Evolutionary conservation across 1,139 yeast genomes (phyloP).

Genomic region (Magnusiomyces paraingens): DNA sequence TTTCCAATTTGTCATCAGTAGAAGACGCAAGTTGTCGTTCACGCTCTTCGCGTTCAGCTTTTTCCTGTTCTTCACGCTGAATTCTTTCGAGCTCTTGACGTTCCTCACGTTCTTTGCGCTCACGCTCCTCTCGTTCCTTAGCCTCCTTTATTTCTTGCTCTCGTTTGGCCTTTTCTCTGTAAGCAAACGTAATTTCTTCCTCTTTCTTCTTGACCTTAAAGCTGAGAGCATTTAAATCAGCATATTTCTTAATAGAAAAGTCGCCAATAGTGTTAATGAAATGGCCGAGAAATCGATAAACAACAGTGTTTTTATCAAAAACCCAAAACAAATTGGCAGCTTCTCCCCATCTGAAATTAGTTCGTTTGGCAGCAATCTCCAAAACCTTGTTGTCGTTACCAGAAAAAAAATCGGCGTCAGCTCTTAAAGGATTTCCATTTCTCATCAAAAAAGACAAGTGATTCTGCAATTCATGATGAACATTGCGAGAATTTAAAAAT

Average conservation of each 20-base stretch:
- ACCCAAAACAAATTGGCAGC: neutral
- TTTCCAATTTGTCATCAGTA: constrained; percentile 15
- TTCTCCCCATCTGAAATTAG: constrained; percentile 2
- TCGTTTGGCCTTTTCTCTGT: neutral
- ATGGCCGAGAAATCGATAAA: neutral
- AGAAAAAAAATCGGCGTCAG: constrained; percentile 18
- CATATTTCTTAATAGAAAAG: neutral
- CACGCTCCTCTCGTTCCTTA: constrained; percentile 21
- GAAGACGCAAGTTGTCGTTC: constrained; percentile 17
- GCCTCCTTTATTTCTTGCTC: constrained; percentile 18
- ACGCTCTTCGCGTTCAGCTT: constrained; percentile 18
- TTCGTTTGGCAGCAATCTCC: neutral
- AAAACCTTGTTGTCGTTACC: constrained; percentile 15
- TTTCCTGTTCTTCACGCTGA: constrained; percentile 14
- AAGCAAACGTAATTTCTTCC: neutral
- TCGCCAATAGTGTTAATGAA: neutral
- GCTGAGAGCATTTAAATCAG: neutral
- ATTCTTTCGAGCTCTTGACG: constrained; percentile 24
- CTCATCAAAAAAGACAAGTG: neutral
- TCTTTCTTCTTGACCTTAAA: neutral
- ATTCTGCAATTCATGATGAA: neutral
- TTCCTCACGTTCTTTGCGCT: constrained; percentile 37
- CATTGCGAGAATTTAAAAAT: neutral
- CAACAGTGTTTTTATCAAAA: neutral
- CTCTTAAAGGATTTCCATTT: neutral